phyloP scores from a whole-genome alignment of 179 eudicot species.

The Patellifolia procumbens region DNA sequence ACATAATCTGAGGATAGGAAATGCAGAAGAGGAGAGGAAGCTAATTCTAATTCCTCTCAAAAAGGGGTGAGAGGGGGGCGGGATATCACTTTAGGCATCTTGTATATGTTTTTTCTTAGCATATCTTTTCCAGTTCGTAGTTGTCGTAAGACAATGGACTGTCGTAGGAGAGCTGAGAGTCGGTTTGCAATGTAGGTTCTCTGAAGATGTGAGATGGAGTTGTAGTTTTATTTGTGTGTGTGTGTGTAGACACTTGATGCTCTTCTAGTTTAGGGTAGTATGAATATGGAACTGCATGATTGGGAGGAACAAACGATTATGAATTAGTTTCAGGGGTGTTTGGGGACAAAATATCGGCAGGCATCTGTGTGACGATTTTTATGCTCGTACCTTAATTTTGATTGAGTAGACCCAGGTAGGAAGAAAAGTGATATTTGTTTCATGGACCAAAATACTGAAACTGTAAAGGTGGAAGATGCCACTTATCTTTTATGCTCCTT shows the following conservation, averaged over 20 bases:
- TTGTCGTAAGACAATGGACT: background rate
- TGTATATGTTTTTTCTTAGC: background rate
- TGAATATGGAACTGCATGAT: background rate
- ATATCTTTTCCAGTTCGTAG: too few relatives aligned
- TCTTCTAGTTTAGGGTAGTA: background rate
- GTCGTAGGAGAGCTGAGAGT: background rate
- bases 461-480: conserved; percentile 1
- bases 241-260: too few relatives aligned
- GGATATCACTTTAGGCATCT: too few relatives aligned
- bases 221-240: too few relatives aligned
- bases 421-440: conserved; percentile 7
- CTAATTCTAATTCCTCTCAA: too few relatives aligned
- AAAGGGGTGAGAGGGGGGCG: too few relatives aligned
- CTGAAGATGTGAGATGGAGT: background rate
- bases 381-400: background rate
- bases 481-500: conserved; percentile 5
- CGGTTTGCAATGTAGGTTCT: background rate
- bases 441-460: background rate
- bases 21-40: too few relatives aligned
- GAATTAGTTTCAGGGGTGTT: background rate
- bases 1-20: too few relatives aligned
- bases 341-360: background rate
- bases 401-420: background rate
- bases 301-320: background rate
- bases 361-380: background rate